Evolutionary conservation across 2,329 filamentous ascomycete genomes (phyloP).

Genomic region (Talaromyces sp.): DNA sequence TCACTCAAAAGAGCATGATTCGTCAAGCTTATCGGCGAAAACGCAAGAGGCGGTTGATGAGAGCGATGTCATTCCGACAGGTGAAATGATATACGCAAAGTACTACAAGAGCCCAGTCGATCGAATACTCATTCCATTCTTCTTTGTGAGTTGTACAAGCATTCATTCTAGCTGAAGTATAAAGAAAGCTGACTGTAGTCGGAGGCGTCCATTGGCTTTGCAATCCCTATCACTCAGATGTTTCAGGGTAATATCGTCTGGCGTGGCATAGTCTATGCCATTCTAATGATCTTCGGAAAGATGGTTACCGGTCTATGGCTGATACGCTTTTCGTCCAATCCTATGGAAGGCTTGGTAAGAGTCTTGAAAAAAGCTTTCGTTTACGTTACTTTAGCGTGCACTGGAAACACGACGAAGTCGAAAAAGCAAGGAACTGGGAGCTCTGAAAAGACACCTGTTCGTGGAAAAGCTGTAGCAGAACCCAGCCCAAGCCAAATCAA

Average conservation of each 20-base stretch:
- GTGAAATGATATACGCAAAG: conserved; percentile 40
- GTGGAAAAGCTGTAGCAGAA: background rate
- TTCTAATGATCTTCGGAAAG: conserved; percentile 66
- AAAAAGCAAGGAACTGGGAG: background rate
- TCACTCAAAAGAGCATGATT: background rate
- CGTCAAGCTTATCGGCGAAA: background rate
- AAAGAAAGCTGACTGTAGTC: background rate
- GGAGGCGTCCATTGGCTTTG: conserved; percentile 64
- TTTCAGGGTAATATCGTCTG: conserved; percentile 63
- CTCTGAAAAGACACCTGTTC: background rate
- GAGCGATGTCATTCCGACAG: conserved; percentile 19
- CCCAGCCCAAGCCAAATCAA: conserved; percentile 10
- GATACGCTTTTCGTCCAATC: conserved; percentile 34
- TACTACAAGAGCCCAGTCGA: conserved; percentile 47
- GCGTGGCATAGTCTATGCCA: conserved; percentile 67
- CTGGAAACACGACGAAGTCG: background rate
- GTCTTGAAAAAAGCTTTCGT: background rate
- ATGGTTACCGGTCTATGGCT: conserved; percentile 59
- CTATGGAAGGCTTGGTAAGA: background rate
- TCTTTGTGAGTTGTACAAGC: conserved; percentile 56
- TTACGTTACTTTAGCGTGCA: background rate
- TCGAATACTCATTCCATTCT: conserved; percentile 63
- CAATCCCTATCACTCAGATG: conserved; percentile 69
- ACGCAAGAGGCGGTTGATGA: background rate
- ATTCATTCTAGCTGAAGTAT: background rate